phyloP scores from a whole-genome alignment of 345 rosid genomes.

The Melastoma malabathricum region DNA sequence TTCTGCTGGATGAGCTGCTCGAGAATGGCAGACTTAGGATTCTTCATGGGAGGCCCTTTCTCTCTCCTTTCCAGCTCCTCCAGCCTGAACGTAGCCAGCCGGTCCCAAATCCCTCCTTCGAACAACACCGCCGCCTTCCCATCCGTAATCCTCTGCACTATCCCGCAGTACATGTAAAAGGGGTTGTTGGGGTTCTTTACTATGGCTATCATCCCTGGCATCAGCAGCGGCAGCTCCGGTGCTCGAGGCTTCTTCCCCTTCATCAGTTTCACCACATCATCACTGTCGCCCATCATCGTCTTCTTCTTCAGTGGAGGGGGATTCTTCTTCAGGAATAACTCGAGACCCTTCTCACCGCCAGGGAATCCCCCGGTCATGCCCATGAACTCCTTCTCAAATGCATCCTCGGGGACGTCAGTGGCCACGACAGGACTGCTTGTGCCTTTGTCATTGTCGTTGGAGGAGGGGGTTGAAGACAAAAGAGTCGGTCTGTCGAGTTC shows the following conservation, averaged over 20 bases:
- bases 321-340: conserved; percentile 53
- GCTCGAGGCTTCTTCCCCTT: conserved; percentile 48
- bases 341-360: conserved; percentile 68
- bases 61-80: conserved; percentile 80
- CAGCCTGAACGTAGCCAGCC: conserved; percentile 57
- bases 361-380: conserved; percentile 89
- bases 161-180: conserved; percentile 73
- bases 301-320: conserved; percentile 44
- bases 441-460: conserved; percentile 3
- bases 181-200: conserved; percentile 73
- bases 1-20: conserved; percentile 34
- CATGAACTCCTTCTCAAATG: conserved; percentile 71
- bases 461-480: not conserved
- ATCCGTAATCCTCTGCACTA: conserved; percentile 84
- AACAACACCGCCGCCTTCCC: conserved; percentile 83
- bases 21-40: conserved; percentile 66
- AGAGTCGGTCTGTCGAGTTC: conserved; percentile 37
- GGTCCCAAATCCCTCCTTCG: conserved; percentile 87
- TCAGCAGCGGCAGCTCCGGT: conserved; percentile 56
- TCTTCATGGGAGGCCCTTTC: conserved; percentile 73
- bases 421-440: not conserved
- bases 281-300: conserved; percentile 2
- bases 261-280: conserved; percentile 13
- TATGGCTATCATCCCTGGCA: conserved; percentile 89
- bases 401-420: conserved; percentile 35